Conservation (phyloP, 306 rosid species). For the Biancaea sappan region DNA sequence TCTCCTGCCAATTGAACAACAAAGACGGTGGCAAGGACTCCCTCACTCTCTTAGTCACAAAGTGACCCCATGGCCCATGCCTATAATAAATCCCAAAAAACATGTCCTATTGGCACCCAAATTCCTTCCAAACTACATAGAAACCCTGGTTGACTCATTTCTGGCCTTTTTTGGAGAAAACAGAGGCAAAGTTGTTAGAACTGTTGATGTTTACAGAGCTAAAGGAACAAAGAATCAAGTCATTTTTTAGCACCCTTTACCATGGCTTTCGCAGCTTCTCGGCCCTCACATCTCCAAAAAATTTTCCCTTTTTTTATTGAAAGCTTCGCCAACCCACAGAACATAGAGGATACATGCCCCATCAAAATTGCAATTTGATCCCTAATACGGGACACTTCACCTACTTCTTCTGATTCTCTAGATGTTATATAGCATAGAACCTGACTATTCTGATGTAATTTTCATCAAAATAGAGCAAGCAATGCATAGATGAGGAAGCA, state of each 20-base stretch:
- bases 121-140: slow-evolving; percentile 98
- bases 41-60: slow-evolving; percentile 78
- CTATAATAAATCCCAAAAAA: slow-evolving; percentile 92
- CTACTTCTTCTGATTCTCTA: slow-evolving; percentile 10
- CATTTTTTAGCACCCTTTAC: slow-evolving; percentile 80
- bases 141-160: slow-evolving; percentile 94
- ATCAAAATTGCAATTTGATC: slow-evolving; percentile 39
- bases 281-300: slow-evolving; percentile 42
- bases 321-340: slow-evolving; percentile 67
- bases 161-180: slow-evolving; percentile 75
- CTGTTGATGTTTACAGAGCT: slow-evolving; percentile 58
- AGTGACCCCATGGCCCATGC: slow-evolving; percentile 96
- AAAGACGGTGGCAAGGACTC: slow-evolving; percentile 78
- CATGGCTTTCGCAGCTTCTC: slow-evolving; percentile 83
- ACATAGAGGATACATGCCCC: slow-evolving; percentile 78
- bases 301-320: slow-evolving; percentile 56
- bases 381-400: slow-evolving; percentile 2
- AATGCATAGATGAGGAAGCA: no score
- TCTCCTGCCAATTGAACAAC: slow-evolving; percentile 83
- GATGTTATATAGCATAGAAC: slow-evolving; percentile 11
- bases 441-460: no score
- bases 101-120: slow-evolving; percentile 94
- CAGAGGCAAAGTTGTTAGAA: slow-evolving; percentile 77
- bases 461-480: no score
- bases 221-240: slow-evolving; percentile 55